A percentile compares a stretch with the other conserved stretches of the same genome.
These are phyloP conservation scores for Yamadazyma aaseri DNA, from an alignment of 1,139 yeast species.

Conservation along the genomic window DNA sequence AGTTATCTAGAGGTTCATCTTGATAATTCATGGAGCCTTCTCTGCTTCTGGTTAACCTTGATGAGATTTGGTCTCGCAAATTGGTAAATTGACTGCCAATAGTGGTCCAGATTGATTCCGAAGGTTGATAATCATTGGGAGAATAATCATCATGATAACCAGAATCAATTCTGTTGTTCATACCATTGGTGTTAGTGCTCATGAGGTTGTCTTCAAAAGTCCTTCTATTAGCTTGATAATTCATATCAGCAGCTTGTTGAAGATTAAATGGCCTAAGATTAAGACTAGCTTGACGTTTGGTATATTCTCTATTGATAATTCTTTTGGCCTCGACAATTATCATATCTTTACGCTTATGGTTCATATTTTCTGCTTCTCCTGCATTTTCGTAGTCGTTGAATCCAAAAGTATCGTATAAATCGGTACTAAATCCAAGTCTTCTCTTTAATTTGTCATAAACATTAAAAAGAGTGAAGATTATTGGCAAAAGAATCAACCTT, in stretches of 20 bases:
- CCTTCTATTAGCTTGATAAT: constrained; percentile 31
- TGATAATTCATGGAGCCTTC: background rate
- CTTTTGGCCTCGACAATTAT: constrained; percentile 45
- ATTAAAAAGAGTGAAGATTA: constrained; percentile 60
- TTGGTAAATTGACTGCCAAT: constrained; percentile 27
- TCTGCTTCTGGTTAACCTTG: constrained; percentile 12
- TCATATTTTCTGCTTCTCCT: constrained; percentile 18
- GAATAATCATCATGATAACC: constrained; percentile 6
- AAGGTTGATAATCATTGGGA: background rate
- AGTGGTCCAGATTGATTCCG: constrained; percentile 21
- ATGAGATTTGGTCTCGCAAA: constrained; percentile 19
- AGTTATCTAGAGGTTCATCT: constrained; percentile 19
- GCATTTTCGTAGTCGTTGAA: constrained; percentile 36
- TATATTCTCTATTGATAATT: constrained; percentile 35
- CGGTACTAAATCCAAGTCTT: constrained; percentile 42
- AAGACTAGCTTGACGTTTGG: constrained; percentile 23
- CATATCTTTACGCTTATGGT: constrained; percentile 32
- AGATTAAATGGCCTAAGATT: constrained; percentile 28
- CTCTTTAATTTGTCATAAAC: constrained; percentile 65
- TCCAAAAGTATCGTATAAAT: constrained; percentile 58
- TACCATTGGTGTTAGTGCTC: background rate
- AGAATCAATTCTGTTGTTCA: constrained; percentile 13
- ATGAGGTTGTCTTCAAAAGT: constrained; percentile 20
- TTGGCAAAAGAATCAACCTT: constrained; percentile 66
- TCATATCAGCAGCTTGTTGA: constrained; percentile 28